Evolutionary conservation across 306 rosid genomes (phyloP).

Genomic region (Sindora glabra): DNA sequence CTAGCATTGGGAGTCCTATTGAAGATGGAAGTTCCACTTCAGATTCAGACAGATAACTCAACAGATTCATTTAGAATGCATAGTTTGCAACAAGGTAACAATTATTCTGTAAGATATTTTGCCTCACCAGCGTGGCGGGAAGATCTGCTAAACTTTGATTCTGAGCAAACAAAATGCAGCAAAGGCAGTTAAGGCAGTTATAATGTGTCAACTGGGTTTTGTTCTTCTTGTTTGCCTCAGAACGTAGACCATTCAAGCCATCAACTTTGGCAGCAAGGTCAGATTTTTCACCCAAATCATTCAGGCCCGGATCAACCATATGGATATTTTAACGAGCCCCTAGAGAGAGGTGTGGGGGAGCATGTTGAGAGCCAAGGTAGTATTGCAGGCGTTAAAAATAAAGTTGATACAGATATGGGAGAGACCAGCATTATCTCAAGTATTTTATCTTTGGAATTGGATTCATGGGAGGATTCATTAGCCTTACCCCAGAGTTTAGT

Average conservation of each 20-base stretch:
- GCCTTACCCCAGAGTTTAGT: background rate
- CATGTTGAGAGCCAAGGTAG: constrained; percentile 11
- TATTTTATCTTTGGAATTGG: constrained; percentile 43
- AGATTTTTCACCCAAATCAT: constrained; percentile 19
- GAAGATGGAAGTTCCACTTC: constrained; percentile 17
- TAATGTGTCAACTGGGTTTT: constrained; percentile 10
- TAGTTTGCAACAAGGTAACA: constrained; percentile 23
- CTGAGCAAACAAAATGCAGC: constrained; percentile 7
- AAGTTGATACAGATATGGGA: constrained; percentile 29
- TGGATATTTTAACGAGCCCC: constrained; percentile 8
- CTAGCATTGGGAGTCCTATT: constrained; percentile 14
- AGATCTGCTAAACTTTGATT: constrained; percentile 23
- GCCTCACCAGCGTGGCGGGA: constrained; percentile 33
- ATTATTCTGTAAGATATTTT: constrained; percentile 18
- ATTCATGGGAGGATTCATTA: constrained; percentile 40
- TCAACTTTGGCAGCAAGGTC: constrained; percentile 25
- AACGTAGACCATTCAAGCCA: constrained; percentile 17
- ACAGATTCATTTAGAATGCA: constrained; percentile 11
- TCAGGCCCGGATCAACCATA: constrained; percentile 2
- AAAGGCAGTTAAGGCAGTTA: constrained; percentile 11
- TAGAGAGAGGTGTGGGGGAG: constrained; percentile 14
- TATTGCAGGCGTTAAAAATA: background rate
- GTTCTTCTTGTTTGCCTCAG: constrained; percentile 13
- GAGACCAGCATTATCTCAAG: constrained; percentile 42
- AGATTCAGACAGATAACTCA: constrained; percentile 14